These are phyloP conservation scores for Aureobasidium vineae DNA, from an alignment of 2,329 filamentous ascomycete genomes.

Conservation along the genomic window DNA sequence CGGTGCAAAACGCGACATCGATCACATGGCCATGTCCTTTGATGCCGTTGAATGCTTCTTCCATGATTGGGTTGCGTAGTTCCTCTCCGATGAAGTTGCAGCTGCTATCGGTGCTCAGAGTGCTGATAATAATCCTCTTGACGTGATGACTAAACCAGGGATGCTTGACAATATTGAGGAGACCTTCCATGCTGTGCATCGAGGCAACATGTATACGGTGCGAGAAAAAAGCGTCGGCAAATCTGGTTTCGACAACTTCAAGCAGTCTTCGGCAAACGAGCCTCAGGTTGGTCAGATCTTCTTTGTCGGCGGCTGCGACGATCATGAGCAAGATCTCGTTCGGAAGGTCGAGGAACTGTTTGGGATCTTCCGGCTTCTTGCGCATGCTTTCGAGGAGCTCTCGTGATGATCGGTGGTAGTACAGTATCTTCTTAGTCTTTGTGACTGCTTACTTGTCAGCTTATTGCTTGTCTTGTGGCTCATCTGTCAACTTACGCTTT, in stretches of 20 bases:
- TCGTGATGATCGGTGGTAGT: too few relatives aligned
- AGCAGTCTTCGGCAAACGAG: not conserved
- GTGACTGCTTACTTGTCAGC: too few relatives aligned
- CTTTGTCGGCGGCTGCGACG: not conserved
- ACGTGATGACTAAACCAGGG: not conserved
- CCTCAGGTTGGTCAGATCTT: not conserved
- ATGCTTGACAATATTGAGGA: not conserved
- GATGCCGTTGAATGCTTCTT: not conserved
- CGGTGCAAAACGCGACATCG: too few relatives aligned
- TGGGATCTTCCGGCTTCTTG: not conserved
- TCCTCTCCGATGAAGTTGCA: not conserved
- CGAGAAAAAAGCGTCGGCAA: not conserved
- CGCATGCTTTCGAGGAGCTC: too few relatives aligned
- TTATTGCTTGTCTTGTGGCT: too few relatives aligned
- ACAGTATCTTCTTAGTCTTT: too few relatives aligned
- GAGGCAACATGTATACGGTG: not conserved
- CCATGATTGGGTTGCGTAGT: not conserved
- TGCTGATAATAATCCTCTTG: not conserved
- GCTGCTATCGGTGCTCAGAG: not conserved
- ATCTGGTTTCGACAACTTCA: not conserved
- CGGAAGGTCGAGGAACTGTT: not conserved
- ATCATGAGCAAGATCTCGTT: not conserved
- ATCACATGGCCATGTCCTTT: too few relatives aligned
- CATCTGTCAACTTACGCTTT: too few relatives aligned
- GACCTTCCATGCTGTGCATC: not conserved